phyloP scores from a whole-genome alignment of 305 asterid genomes.

The Vinca major region DNA sequence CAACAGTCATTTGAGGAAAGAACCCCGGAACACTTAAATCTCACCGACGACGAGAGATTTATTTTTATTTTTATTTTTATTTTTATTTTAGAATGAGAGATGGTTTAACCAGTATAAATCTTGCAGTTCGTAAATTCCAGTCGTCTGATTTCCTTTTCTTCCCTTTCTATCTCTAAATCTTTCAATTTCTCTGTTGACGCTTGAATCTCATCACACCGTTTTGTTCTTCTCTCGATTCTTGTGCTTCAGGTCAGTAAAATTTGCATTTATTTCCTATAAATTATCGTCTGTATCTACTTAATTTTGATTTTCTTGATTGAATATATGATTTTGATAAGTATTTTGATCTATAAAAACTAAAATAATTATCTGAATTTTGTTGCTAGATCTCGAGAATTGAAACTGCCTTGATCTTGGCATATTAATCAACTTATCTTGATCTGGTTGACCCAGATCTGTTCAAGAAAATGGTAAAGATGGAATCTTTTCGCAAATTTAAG shows the following conservation, averaged over 20 bases:
- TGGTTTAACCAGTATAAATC: constrained; percentile 12
- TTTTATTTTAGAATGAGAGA: background rate
- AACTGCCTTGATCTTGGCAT: constrained; percentile 13
- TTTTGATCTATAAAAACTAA: background rate
- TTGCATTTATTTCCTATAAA: background rate
- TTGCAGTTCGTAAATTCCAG: background rate
- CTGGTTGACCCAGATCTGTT: constrained; percentile 25
- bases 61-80: no score
- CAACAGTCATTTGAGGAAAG: constrained; percentile 5
- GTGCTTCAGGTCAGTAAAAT: constrained; percentile 16
- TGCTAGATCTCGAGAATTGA: constrained; percentile 9
- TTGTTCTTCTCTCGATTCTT: background rate
- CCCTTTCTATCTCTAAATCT: background rate
- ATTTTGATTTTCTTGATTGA: background rate
- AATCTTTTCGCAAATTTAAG: constrained; percentile 23
- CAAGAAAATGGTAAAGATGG: constrained; percentile 20
- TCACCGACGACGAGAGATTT: constrained; percentile 21
- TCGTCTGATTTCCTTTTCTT: constrained; percentile 10
- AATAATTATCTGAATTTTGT: background rate
- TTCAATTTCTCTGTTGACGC: background rate
- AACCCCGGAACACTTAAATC: background rate
- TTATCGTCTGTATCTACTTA: background rate
- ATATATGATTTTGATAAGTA: background rate
- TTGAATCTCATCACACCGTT: background rate
- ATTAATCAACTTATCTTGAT: constrained; percentile 15